Conservation (phyloP, 768 basidiomycete genomes). For the Podaxis carcinomalis region DNA sequence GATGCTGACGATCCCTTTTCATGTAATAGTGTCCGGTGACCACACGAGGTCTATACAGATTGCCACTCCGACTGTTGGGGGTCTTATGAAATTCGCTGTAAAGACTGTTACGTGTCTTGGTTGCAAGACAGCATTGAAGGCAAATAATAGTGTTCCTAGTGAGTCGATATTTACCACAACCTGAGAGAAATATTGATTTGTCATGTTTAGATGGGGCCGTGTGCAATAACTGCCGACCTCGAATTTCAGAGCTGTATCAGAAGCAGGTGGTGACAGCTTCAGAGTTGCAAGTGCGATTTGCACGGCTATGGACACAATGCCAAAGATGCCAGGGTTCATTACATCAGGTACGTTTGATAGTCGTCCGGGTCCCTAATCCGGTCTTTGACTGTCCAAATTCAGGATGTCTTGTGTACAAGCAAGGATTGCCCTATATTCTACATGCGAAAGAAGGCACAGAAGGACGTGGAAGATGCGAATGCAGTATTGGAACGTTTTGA, state of each 20-base stretch:
- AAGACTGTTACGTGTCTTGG: constrained; percentile 94
- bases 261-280: constrained; percentile 80
- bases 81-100: constrained; percentile 98
- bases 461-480: constrained; percentile 89
- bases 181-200: neutral
- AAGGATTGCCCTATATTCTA: constrained; percentile 99
- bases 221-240: constrained; percentile 87
- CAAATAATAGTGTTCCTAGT: constrained; percentile 75
- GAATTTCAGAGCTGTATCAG: constrained; percentile 86
- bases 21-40: constrained; percentile 78
- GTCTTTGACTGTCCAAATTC: neutral
- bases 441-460: constrained; percentile 97
- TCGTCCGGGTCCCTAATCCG: neutral
- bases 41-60: constrained; percentile 96
- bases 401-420: constrained; percentile 96
- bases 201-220: constrained; percentile 73
- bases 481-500: constrained; percentile 82
- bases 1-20: constrained; percentile 8
- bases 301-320: constrained; percentile 97
- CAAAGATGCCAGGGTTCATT: constrained; percentile 98
- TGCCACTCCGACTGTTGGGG: constrained; percentile 93
- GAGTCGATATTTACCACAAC: constrained; percentile 17
- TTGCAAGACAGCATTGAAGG: constrained; percentile 84
- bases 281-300: constrained; percentile 83
- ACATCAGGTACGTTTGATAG: constrained; percentile 61